These are phyloP conservation scores for Neopestalotiopsis rosae DNA, from an alignment of 2,329 filamentous ascomycete species.

Conservation along the genomic window DNA sequence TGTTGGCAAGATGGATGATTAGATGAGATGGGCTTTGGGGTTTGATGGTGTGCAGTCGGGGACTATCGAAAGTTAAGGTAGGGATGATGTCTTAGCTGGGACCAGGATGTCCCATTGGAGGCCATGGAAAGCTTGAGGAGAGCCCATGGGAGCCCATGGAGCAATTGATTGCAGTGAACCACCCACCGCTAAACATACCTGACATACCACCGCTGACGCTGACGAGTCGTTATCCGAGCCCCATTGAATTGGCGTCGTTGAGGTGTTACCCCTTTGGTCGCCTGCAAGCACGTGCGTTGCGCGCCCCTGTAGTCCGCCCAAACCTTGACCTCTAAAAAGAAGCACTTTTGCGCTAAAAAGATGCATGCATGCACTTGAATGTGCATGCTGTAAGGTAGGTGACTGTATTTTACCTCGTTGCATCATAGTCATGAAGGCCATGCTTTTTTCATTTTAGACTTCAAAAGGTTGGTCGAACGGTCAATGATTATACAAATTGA, in stretches of 20 bases:
- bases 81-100: conserved; percentile 15
- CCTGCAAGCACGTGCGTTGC: background rate
- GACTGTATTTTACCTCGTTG: too few species aligned
- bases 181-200: background rate
- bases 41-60: background rate
- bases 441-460: too few species aligned
- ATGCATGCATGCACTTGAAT: too few species aligned
- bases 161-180: background rate
- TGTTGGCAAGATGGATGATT: background rate
- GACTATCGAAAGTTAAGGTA: conserved; percentile 6
- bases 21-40: background rate
- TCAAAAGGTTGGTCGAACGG: too few species aligned
- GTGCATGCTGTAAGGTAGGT: too few species aligned
- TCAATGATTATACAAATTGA: too few species aligned
- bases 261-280: background rate
- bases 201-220: background rate
- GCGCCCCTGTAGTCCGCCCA: background rate
- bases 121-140: background rate
- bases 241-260: background rate
- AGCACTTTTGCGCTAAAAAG: too few species aligned
- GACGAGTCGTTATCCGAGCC: background rate
- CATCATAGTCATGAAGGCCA: too few species aligned
- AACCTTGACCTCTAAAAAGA: background rate
- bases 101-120: conserved; percentile 3
- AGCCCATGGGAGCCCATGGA: background rate